Percentiles rank a stretch among this genome's conserved stretches.
These are phyloP conservation scores for Aspergillus aculeatus DNA, from an alignment of 2,329 filamentous ascomycete species.

Conservation along the genomic window DNA sequence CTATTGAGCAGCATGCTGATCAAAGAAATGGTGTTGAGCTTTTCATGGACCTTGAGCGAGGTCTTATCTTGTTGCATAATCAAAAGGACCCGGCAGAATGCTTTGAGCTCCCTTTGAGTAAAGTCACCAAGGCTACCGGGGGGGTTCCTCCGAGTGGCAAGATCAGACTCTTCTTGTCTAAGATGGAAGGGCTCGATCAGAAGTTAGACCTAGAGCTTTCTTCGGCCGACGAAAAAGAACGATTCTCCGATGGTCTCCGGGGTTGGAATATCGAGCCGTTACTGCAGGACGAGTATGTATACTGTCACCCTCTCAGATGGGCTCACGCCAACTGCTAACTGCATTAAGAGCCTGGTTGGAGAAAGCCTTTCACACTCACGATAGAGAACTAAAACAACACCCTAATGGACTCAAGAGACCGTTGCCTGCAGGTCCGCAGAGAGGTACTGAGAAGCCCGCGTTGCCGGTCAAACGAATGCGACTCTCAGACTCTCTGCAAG, in stretches of 20 bases:
- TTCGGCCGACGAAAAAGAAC: slow-evolving; percentile 19
- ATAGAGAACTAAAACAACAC: slow-evolving; percentile 7
- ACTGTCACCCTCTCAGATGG: neutral
- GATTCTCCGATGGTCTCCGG: slow-evolving; percentile 20
- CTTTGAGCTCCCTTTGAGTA: slow-evolving; percentile 8
- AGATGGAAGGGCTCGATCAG: slow-evolving; percentile 16
- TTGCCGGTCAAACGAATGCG: slow-evolving; percentile 27
- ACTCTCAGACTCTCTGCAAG: slow-evolving; percentile 32
- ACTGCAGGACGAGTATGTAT: slow-evolving; percentile 28
- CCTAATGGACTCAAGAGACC: slow-evolving; percentile 17
- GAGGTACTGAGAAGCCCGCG: slow-evolving; percentile 6
- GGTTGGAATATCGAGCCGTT: slow-evolving; percentile 13
- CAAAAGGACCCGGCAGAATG: neutral
- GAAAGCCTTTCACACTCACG: slow-evolving; percentile 26
- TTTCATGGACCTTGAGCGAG: slow-evolving; percentile 13
- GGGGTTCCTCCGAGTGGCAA: slow-evolving; percentile 28
- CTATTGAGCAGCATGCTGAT: slow-evolving; percentile 10
- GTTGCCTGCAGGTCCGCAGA: slow-evolving; percentile 11
- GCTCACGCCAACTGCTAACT: slow-evolving; percentile 9
- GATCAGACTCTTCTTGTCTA: slow-evolving; percentile 29
- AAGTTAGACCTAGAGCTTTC: slow-evolving; percentile 33
- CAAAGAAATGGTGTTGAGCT: slow-evolving; percentile 13
- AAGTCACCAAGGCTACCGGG: slow-evolving; percentile 20
- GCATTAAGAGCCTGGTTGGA: slow-evolving; percentile 35
- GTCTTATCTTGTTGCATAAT: slow-evolving; percentile 9